Conservation (phyloP, 495 filamentous ascomycete species). For the Lasiosphaeriaceae sp. region DNA sequence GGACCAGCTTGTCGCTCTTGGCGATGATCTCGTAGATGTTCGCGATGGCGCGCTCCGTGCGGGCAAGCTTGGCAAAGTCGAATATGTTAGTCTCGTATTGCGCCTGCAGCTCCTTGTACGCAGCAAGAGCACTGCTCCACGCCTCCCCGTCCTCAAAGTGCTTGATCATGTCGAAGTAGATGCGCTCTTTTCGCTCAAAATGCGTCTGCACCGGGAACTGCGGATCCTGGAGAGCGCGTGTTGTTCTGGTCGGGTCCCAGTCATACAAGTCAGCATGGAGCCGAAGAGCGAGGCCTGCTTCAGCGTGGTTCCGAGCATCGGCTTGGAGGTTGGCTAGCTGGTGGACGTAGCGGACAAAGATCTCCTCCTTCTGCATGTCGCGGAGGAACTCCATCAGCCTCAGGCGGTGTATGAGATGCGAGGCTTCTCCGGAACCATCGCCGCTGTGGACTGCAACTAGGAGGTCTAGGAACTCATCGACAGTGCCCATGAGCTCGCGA, state of each 20-base stretch:
- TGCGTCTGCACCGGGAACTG: conserved; percentile 76
- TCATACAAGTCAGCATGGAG: conserved; percentile 91
- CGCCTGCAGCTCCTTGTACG: conserved; percentile 82
- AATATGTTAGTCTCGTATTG: conserved; percentile 88
- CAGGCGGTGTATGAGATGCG: conserved; percentile 77
- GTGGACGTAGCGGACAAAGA: conserved; percentile 95
- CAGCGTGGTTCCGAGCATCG: conserved; percentile 72
- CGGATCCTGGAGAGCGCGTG: conserved; percentile 68
- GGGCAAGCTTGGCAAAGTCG: conserved; percentile 87
- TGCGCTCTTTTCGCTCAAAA: conserved; percentile 87
- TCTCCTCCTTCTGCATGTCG: conserved; percentile 96
- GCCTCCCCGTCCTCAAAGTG: conserved; percentile 88
- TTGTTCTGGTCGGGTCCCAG: conserved; percentile 72
- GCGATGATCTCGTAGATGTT: conserved; percentile 85
- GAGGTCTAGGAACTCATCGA: conserved; percentile 88
- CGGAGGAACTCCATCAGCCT: conserved; percentile 94
- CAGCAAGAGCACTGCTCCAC: conserved; percentile 85
- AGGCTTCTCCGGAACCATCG: conserved; percentile 70
- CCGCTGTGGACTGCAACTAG: conserved; percentile 87
- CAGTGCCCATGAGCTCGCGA: conserved; percentile 70
- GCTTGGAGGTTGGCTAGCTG: conserved; percentile 79
- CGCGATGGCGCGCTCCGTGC: conserved; percentile 86
- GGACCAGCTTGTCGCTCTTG: conserved; percentile 70
- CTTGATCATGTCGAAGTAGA: conserved; percentile 93
- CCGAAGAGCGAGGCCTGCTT: conserved; percentile 85